Evolutionary conservation across 495 filamentous ascomycete genomes (phyloP).

Genomic region (Chaetomium fimeti): DNA sequence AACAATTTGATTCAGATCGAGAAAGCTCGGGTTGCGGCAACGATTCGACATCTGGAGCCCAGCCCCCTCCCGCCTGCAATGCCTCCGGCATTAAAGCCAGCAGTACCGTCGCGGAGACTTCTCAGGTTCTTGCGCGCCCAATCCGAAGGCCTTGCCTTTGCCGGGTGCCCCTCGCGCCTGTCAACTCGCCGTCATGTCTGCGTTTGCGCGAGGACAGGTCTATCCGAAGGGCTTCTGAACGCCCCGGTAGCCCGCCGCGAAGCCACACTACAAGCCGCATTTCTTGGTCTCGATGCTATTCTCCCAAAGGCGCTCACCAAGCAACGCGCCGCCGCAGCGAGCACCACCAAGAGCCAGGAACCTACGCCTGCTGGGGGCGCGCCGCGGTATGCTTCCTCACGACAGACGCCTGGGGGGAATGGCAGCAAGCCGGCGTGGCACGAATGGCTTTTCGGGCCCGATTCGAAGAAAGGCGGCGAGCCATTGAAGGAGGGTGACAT

Average conservation of each 20-base stretch:
- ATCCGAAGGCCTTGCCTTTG: slow-evolving; percentile 51
- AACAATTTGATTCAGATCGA: background rate
- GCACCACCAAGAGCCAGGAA: slow-evolving; percentile 15
- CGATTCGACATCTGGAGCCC: background rate
- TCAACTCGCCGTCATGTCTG: slow-evolving; percentile 29
- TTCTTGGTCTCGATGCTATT: slow-evolving; percentile 48
- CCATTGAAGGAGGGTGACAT: slow-evolving; percentile 53
- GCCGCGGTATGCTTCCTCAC: slow-evolving; percentile 40
- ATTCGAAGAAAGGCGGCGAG: slow-evolving; percentile 34
- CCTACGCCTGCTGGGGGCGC: slow-evolving; percentile 22
- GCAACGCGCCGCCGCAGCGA: slow-evolving; percentile 17
- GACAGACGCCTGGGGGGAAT: slow-evolving; percentile 35
- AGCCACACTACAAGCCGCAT: slow-evolving; percentile 42
- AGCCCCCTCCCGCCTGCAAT: slow-evolving; percentile 28
- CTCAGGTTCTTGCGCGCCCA: slow-evolving; percentile 63
- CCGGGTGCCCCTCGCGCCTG: slow-evolving; percentile 20
- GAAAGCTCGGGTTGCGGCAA: slow-evolving; percentile 1
- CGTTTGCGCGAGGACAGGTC: slow-evolving; percentile 24
- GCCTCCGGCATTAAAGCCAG: slow-evolving; percentile 38
- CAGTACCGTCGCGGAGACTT: slow-evolving; percentile 60
- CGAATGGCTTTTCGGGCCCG: slow-evolving; percentile 54
- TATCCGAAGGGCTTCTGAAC: slow-evolving; percentile 16
- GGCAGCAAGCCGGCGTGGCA: slow-evolving; percentile 50
- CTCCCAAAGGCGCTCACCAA: slow-evolving; percentile 37
- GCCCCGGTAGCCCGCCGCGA: slow-evolving; percentile 27